phyloP scores from a whole-genome alignment of 305 asterid genomes.

The Fraxinus latifolia region DNA sequence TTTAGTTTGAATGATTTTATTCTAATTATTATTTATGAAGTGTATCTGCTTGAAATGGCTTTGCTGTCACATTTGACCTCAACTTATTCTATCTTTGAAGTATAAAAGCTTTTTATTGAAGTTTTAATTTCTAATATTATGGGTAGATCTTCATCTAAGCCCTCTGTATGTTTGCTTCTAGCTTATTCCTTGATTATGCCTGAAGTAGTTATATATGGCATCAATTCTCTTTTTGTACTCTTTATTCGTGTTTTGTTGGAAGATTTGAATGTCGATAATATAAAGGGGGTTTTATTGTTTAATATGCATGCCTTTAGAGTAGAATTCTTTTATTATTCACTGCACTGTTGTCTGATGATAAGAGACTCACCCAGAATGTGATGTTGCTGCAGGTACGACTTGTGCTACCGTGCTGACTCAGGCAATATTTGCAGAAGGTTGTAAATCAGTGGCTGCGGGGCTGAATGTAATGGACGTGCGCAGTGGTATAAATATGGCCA shows the following conservation, averaged over 20 bases:
- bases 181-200: not conserved
- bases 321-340: slow-evolving; percentile 10
- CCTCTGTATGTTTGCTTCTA: not conserved
- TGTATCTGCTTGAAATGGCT: not conserved
- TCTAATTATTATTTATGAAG: not conserved
- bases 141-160: not conserved
- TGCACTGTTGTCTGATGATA: not conserved
- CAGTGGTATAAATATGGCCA: slow-evolving; percentile 76
- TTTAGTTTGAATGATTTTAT: not conserved
- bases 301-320: not conserved
- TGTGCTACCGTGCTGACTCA: slow-evolving; percentile 89
- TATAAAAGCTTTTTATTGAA: not conserved
- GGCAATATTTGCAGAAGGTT: slow-evolving; percentile 83
- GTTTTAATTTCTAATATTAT: not conserved
- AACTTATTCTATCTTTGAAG: not conserved
- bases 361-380: slow-evolving; percentile 24
- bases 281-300: slow-evolving; percentile 5
- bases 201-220: not conserved
- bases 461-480: slow-evolving; percentile 89
- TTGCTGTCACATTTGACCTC: not conserved
- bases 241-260: not conserved
- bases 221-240: not conserved
- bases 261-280: not conserved
- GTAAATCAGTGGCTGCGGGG: slow-evolving; percentile 83
- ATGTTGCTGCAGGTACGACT: slow-evolving; percentile 68